Base-by-base conservation (phyloP, 495 filamentous ascomycete species). In the Cercophora newfieldiana region DNA sequence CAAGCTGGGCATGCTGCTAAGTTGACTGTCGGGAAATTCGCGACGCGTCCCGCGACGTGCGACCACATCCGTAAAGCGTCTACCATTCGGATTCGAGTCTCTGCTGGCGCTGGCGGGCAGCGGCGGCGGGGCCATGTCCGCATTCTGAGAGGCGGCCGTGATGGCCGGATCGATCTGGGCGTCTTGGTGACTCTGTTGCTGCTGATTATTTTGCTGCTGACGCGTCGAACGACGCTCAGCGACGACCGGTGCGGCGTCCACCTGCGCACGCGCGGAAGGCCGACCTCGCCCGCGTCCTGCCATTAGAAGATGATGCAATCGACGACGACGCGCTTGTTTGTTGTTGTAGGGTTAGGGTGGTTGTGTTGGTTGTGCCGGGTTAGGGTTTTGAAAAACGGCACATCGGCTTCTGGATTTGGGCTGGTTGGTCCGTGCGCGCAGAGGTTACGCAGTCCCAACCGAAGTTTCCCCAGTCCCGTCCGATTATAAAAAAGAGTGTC, bases 201-300 rank as follows among this genome's bases (percentile, higher is more conserved):
- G 61, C 22, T 69, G 68, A 21, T 59, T 56, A 30, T 70, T 65
- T 26, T 61, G 65, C 57, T 73, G 71, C 6, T 69, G 44, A 49
- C 73, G 69, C 69, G 71, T 70, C 29, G 71, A 69, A 47, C 68
- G 70, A 19, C 71, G 69, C 16, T 64, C 67, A n/a, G 68, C 47
- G 49, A 63, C 63, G 44, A 63, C 56, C 26, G 63, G 47, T 24
- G 67, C 18, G 22, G 57, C 59, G 19, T 69, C 66, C 48, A 57
- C 28, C 49, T 68, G 44, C 25, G 49, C 48, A 29, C 69, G 66
- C 66, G 69, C 61, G 3, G 60, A 18, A 37, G 54, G 59, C 14
- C 74, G 74, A 8, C 63, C 70, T 68, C 70, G 63, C 7, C 70
- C 70, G n/a, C 50, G 50, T 53, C 21, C 37, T 44, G 10, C 37